Conservation (phyloP, 1,284 basidiomycete genomes). For the Fomitopsis schrenkii region DNA sequence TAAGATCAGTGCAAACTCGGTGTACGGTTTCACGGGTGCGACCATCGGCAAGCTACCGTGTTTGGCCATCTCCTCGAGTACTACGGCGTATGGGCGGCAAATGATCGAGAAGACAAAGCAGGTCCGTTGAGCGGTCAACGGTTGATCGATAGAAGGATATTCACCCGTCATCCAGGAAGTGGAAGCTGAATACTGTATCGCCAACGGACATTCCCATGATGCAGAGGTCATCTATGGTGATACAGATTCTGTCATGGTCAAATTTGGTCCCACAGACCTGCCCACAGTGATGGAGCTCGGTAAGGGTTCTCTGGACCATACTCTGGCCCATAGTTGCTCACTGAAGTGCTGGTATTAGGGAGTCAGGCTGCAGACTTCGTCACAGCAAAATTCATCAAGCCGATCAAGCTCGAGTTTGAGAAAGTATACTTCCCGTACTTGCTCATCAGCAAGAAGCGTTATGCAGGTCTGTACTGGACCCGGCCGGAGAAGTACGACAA, state of each 20-base stretch:
- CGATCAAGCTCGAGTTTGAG: conserved; percentile 97
- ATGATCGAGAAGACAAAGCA: conserved; percentile 97
- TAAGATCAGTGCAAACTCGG: conserved; percentile 97
- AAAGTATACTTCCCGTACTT: conserved; percentile 98
- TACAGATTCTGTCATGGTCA: conserved; percentile 97
- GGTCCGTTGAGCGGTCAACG: conserved; percentile 34
- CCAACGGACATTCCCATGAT: conserved; percentile 83
- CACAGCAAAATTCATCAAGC: conserved; percentile 85
- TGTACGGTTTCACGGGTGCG: conserved; percentile 96
- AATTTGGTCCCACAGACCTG: conserved; percentile 87
- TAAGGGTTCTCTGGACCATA: conserved; percentile 28
- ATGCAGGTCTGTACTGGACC: conserved; percentile 96
- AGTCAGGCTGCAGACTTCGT: conserved; percentile 94
- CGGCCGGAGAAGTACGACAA: conserved; percentile 92
- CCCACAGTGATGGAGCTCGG: conserved; percentile 85
- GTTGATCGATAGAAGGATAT: neutral
- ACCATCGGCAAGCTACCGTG: conserved; percentile 94
- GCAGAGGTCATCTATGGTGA: conserved; percentile 96
- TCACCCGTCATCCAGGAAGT: conserved; percentile 57
- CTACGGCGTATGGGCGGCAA: conserved; percentile 90
- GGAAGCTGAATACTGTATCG: conserved; percentile 80
- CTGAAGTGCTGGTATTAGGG: conserved; percentile 42
- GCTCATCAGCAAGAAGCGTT: conserved; percentile 96
- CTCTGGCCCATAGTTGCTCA: neutral
- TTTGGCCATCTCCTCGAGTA: conserved; percentile 89